Percentiles rank a stretch among this genome's conserved stretches.
phyloP scores from a whole-genome alignment of 2,329 filamentous ascomycete genomes.

The Clarireedia hainanense region DNA sequence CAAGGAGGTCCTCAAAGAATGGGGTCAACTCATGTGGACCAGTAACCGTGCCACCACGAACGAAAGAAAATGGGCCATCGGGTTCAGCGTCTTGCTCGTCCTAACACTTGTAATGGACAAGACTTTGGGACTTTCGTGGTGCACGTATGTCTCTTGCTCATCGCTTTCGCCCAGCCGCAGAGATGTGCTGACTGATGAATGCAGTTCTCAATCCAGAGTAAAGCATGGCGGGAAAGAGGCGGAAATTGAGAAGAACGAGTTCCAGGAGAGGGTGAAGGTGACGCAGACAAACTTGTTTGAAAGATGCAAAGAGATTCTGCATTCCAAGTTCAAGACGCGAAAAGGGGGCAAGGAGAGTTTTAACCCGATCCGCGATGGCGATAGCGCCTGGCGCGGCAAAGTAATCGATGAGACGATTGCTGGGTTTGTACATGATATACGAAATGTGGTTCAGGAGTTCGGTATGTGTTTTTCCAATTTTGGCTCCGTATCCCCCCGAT shows the following conservation, averaged over 20 bases:
- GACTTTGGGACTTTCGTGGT: slow-evolving; percentile 14
- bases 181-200: slow-evolving; percentile 17
- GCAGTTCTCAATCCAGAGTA: slow-evolving; percentile 20
- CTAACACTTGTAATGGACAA: slow-evolving; percentile 26
- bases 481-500: background rate
- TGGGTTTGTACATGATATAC: slow-evolving; percentile 20
- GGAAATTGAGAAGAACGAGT: slow-evolving; percentile 16
- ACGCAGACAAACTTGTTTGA: slow-evolving; percentile 27
- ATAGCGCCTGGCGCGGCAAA: slow-evolving; percentile 22
- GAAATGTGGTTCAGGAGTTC: slow-evolving; percentile 19
- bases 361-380: slow-evolving; percentile 27
- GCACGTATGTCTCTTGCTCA: slow-evolving; percentile 10
- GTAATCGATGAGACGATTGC: slow-evolving; percentile 16
- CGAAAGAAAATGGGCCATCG: slow-evolving; percentile 26
- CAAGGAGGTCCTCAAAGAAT: slow-evolving; percentile 22
- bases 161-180: slow-evolving; percentile 6
- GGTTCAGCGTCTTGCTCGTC: slow-evolving; percentile 25
- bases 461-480: slow-evolving; percentile 16
- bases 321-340: slow-evolving; percentile 28
- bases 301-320: slow-evolving; percentile 28
- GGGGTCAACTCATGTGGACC: slow-evolving; percentile 28
- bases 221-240: slow-evolving; percentile 15
- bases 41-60: slow-evolving; percentile 21
- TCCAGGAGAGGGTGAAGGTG: slow-evolving; percentile 19
- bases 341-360: slow-evolving; percentile 28